Percentiles rank a stretch among this genome's conserved stretches.
phyloP scores from a whole-genome alignment of 257 asterid species.

The Ophiorrhiza pumila region DNA sequence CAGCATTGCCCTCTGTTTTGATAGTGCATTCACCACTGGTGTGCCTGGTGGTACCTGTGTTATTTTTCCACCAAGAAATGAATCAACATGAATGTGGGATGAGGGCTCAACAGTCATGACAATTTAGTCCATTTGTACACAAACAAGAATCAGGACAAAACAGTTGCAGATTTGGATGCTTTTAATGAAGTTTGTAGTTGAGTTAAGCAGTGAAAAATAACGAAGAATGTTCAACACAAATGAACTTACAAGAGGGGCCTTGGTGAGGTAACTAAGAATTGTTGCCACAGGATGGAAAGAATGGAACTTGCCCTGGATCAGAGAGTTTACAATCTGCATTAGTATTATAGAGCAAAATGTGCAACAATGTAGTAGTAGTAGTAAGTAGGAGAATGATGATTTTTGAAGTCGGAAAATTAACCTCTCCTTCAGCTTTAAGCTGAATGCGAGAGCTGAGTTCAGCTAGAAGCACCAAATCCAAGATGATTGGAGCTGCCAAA shows the following conservation, averaged over 20 bases:
- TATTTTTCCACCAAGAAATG: conserved; percentile 9
- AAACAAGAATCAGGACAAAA: neutral
- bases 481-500: conserved; percentile 89
- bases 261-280: conserved; percentile 90
- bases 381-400: neutral
- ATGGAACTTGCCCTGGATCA: conserved; percentile 80
- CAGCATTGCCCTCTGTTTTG: conserved; percentile 95
- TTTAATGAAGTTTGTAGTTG: neutral
- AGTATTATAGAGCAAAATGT: neutral
- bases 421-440: conserved; percentile 82
- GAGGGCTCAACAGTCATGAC: too few relatives aligned
- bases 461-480: conserved; percentile 95
- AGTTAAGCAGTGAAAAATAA: neutral
- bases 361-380: neutral
- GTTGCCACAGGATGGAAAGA: conserved; percentile 96
- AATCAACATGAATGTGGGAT: too few relatives aligned
- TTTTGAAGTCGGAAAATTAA: conserved; percentile 1
- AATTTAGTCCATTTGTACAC: neutral
- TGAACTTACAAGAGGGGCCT: conserved; percentile 92
- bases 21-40: conserved; percentile 93
- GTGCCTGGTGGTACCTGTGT: conserved; percentile 98
- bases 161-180: neutral
- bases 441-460: conserved; percentile 94
- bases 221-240: neutral
- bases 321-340: neutral